These are phyloP conservation scores for Leccinum uliginosum DNA, from an alignment of 768 basidiomycete species.

Conservation along the genomic window DNA sequence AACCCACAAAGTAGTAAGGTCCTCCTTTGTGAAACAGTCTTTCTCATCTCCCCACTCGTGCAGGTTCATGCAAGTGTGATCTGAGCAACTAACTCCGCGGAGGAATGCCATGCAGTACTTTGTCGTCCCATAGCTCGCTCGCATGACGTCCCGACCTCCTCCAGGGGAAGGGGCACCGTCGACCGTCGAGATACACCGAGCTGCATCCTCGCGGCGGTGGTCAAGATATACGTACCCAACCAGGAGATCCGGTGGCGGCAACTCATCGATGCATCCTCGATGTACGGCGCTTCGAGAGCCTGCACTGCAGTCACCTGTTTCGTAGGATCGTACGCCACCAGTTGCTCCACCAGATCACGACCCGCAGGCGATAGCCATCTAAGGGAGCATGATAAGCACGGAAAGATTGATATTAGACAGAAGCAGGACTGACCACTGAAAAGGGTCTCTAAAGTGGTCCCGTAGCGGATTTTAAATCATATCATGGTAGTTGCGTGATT, in stretches of 20 bases:
- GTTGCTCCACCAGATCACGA: conserved; percentile 78
- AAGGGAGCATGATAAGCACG: neutral
- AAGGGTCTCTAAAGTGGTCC: conserved; percentile 79
- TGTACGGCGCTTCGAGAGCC: conserved; percentile 82
- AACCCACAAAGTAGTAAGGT: conserved; percentile 83
- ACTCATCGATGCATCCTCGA: conserved; percentile 74
- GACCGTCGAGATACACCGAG: conserved; percentile 86
- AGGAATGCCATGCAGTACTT: conserved; percentile 98
- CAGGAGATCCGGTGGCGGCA: conserved; percentile 69
- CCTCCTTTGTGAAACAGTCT: conserved; percentile 96
- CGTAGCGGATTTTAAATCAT: conserved; percentile 86
- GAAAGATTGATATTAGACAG: neutral
- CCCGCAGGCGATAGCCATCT: conserved; percentile 87
- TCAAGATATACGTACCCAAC: conserved; percentile 66
- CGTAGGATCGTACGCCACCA: conserved; percentile 78
- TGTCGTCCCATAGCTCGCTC: conserved; percentile 93
- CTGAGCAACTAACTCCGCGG: conserved; percentile 77
- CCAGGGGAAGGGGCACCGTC: conserved; percentile 91
- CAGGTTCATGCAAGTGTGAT: conserved; percentile 87
- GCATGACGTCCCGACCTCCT: conserved; percentile 83
- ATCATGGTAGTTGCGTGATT: conserved; percentile 88
- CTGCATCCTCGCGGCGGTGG: conserved; percentile 90
- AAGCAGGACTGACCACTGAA: conserved; percentile 61
- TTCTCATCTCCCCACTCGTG: conserved; percentile 99
- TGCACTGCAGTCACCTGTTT: conserved; percentile 72